phyloP scores from a whole-genome alignment of 129 eudicot species.

The Flaveria linearis region DNA sequence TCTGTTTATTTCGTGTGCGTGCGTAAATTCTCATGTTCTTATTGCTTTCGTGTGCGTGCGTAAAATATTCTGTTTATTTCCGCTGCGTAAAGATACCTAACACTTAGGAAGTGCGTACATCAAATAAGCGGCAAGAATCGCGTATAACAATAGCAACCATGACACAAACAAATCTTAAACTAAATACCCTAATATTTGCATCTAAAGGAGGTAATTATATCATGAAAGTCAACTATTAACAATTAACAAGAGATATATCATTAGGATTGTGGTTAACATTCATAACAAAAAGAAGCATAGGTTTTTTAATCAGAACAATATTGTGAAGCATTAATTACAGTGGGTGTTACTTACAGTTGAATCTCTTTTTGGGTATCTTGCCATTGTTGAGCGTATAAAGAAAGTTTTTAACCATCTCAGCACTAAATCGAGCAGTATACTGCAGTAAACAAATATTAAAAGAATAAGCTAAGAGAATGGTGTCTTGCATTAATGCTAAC shows the following conservation, averaged over 20 bases:
- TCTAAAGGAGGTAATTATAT: background rate
- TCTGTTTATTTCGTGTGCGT: too few species aligned
- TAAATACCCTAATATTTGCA: background rate
- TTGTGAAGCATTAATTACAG: background rate
- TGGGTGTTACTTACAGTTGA: slow-evolving; percentile 69
- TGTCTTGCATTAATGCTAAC: background rate
- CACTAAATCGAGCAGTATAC: slow-evolving; percentile 95
- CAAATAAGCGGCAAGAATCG: too few species aligned
- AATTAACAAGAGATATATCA: background rate
- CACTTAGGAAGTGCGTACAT: too few species aligned
- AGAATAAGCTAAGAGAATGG: background rate
- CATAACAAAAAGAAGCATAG: too few species aligned
- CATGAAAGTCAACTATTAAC: background rate
- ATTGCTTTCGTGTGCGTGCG: too few species aligned
- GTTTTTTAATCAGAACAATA: background rate
- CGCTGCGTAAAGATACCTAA: too few species aligned
- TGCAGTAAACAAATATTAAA: slow-evolving; percentile 34
- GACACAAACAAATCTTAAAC: slow-evolving; percentile 10
- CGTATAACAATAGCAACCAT: too few species aligned
- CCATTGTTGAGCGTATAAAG: slow-evolving; percentile 79
- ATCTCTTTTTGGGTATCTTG: slow-evolving; percentile 87
- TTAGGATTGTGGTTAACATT: background rate
- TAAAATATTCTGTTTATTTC: too few species aligned
- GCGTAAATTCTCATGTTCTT: too few species aligned
- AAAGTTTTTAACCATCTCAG: slow-evolving; percentile 83